phyloP scores from a whole-genome alignment of 1,284 basidiomycete species.

The Marasmius fiardii region DNA sequence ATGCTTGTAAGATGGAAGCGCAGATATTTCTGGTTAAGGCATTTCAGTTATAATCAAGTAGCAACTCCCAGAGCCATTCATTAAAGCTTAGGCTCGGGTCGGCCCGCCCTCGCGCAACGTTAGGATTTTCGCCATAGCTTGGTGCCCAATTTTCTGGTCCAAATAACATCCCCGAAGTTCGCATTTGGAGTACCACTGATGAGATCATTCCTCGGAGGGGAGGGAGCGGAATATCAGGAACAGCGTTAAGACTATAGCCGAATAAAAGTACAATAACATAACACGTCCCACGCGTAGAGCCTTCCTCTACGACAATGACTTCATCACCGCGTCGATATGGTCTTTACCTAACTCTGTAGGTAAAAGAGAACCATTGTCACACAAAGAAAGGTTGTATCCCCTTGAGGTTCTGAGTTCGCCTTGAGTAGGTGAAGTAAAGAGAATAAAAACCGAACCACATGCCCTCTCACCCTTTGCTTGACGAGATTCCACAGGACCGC shows the following conservation, averaged over 20 bases:
- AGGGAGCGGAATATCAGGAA: too few species aligned
- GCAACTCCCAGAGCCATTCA: slow-evolving; percentile 16
- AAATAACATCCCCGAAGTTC: slow-evolving; percentile 33
- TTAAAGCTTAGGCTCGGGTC: slow-evolving; percentile 43
- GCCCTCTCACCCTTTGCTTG: slow-evolving; percentile 39
- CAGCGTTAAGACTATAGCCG: too few species aligned
- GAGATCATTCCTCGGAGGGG: slow-evolving; percentile 45
- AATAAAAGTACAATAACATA: not conserved
- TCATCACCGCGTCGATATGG: not conserved
- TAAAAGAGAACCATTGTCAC: not conserved
- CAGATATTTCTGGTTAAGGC: too few species aligned
- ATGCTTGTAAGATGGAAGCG: too few species aligned
- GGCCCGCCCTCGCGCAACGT: slow-evolving; percentile 36
- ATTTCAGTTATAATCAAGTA: slow-evolving; percentile 11
- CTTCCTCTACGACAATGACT: not conserved
- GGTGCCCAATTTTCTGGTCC: slow-evolving; percentile 28
- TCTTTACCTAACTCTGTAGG: not conserved
- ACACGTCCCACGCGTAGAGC: slow-evolving; percentile 1
- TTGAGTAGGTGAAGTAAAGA: not conserved
- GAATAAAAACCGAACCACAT: slow-evolving; percentile 8
- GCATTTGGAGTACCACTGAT: slow-evolving; percentile 51
- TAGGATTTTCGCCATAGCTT: slow-evolving; percentile 29
- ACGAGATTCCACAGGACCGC: slow-evolving; percentile 39
- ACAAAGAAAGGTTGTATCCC: not conserved
- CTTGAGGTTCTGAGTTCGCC: not conserved